phyloP scores from a whole-genome alignment of 2,329 filamentous ascomycete species.

The Arachnomyces sp. region DNA sequence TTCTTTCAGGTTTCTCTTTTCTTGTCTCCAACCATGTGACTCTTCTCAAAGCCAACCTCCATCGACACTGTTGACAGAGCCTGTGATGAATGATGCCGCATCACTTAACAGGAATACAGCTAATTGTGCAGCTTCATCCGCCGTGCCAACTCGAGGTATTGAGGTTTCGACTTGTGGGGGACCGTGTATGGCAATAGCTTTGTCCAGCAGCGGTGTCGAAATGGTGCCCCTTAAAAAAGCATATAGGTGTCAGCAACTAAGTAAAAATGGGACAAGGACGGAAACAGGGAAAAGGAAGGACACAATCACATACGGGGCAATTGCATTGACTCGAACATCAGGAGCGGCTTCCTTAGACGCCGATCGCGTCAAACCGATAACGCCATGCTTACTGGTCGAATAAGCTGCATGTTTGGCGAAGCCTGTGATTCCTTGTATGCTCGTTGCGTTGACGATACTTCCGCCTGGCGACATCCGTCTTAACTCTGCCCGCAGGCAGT shows the following conservation, averaged over 20 bases:
- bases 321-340: constrained; percentile 33
- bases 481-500: constrained; percentile 45
- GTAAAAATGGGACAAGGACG: neutral
- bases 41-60: constrained; percentile 34
- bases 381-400: constrained; percentile 28
- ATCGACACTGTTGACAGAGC: constrained; percentile 39
- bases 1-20: neutral
- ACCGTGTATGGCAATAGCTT: constrained; percentile 17
- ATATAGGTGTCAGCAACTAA: neutral
- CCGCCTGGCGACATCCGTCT: constrained; percentile 40
- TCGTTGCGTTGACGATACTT: constrained; percentile 51
- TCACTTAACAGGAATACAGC: constrained; percentile 44
- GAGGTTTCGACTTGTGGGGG: constrained; percentile 11
- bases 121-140: constrained; percentile 35
- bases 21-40: too few relatives aligned
- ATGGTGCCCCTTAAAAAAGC: constrained; percentile 20
- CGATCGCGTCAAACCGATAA: constrained; percentile 28
- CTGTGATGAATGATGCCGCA: constrained; percentile 41
- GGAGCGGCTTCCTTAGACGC: constrained; percentile 32
- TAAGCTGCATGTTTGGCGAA: constrained; percentile 25
- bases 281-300: neutral
- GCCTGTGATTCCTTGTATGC: constrained; percentile 35
- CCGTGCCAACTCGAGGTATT: constrained; percentile 23
- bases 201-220: constrained; percentile 27
- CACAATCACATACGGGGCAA: constrained; percentile 32